phyloP scores from a whole-genome alignment of 805 yeast genomes.

The Schwanniomyces occidentalis region DNA sequence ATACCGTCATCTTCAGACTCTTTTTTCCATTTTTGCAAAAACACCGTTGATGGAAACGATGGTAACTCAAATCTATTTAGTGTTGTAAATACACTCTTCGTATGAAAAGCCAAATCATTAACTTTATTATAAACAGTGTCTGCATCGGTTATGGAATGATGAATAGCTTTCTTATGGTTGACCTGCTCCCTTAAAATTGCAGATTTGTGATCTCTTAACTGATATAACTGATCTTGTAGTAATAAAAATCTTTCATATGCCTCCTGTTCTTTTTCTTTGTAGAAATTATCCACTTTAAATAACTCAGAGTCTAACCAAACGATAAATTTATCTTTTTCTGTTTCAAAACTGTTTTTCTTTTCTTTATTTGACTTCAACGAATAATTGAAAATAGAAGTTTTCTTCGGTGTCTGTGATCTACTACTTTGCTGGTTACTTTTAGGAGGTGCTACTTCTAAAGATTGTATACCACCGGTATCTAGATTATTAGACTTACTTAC shows the following conservation, averaged over 20 bases:
- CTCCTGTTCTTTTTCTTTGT: constrained; percentile 57
- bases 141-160: constrained; percentile 4
- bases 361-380: constrained; percentile 18
- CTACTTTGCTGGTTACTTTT: no score
- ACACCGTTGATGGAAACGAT: constrained; percentile 38
- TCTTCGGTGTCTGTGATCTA: no score
- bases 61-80: constrained; percentile 40
- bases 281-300: constrained; percentile 61
- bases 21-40: constrained; percentile 20
- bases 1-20: constrained; percentile 10
- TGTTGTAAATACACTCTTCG: constrained; percentile 21
- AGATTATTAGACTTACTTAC: no score
- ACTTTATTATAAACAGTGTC: constrained; percentile 20
- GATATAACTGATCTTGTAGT: constrained; percentile 68
- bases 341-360: constrained; percentile 23
- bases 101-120: constrained; percentile 30
- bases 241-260: constrained; percentile 58
- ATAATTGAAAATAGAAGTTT: constrained; percentile 23
- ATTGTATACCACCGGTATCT: no score
- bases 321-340: constrained; percentile 52
- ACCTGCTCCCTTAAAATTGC: constrained; percentile 12
- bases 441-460: no score
- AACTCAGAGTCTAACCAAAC: constrained; percentile 68
- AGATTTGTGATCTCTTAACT: constrained; percentile 54
- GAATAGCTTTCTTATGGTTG: constrained; percentile 1